Conservation (phyloP, 208 protist genomes). For the Herpetomonas samuelpessoai region DNA sequence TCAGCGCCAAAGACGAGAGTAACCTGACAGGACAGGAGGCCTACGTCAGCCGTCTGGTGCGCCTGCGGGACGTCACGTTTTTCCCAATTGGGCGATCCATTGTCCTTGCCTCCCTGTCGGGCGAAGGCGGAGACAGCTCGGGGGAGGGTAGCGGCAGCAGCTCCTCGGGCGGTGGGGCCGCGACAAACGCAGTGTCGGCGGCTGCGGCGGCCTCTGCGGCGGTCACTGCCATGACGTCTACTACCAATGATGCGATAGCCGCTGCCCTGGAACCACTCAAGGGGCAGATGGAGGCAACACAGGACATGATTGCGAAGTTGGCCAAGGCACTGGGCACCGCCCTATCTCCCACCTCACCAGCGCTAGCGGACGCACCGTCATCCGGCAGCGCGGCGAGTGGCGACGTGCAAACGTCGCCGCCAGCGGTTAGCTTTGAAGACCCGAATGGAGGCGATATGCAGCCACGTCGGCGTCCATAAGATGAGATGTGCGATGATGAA, state of each 20-base stretch:
- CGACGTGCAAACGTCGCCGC: not conserved
- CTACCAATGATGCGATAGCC: slow-evolving; percentile 20
- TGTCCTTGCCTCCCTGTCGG: slow-evolving; percentile 29
- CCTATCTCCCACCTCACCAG: not conserved
- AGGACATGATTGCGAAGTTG: slow-evolving; percentile 12
- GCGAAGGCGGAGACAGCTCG: slow-evolving; percentile 8
- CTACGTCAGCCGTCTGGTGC: slow-evolving; percentile 56
- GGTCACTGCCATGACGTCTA: no score
- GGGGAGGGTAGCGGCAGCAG: not conserved
- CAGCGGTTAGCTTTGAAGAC: not conserved
- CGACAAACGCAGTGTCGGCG: slow-evolving; percentile 1
- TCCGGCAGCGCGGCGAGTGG: not conserved
- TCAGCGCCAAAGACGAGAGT: slow-evolving; percentile 55
- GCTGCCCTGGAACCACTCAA: slow-evolving; percentile 18
- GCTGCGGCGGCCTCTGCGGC: slow-evolving; percentile 12
- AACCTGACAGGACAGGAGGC: slow-evolving; percentile 82
- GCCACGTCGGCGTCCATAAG: not conserved
- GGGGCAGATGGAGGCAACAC: slow-evolving; percentile 21
- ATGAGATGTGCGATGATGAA: not conserved
- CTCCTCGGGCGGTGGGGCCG: not conserved
- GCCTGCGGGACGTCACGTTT: slow-evolving; percentile 64
- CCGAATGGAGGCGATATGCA: not conserved
- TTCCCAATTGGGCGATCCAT: slow-evolving; percentile 70
- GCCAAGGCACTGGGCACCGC: not conserved
- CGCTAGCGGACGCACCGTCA: not conserved